Conservation (phyloP, 176 grass and related monocot genomes). For the Alloteropsis semialata region DNA sequence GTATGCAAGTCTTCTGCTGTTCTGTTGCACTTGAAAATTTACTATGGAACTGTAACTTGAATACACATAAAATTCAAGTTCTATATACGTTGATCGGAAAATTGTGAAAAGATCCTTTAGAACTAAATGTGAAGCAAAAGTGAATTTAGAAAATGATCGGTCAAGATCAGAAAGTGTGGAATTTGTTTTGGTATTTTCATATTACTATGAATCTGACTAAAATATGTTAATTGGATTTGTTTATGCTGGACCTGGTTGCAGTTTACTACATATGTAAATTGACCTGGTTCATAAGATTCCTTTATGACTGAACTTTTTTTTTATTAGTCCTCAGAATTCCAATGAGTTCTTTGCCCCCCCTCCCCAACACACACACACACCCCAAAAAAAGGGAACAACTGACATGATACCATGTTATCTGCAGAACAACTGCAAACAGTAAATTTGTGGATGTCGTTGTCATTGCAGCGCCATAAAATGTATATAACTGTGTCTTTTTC, state of each 20-base stretch:
- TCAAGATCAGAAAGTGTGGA: not conserved
- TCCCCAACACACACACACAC: too few relatives aligned
- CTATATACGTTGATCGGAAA: slow-evolving; percentile 4
- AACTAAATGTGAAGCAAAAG: not conserved
- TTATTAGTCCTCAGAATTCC: not conserved
- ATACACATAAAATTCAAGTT: not conserved
- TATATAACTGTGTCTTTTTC: not conserved
- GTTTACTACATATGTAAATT: not conserved
- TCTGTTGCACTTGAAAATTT: slow-evolving; percentile 14
- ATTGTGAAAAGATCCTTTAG: not conserved
- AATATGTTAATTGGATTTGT: not conserved
- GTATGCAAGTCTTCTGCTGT: slow-evolving; percentile 39
- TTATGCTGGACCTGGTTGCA: not conserved
- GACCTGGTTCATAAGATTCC: not conserved
- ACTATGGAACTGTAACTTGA: not conserved
- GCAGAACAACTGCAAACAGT: not conserved
- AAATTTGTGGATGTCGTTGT: not conserved
- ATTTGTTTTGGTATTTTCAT: not conserved
- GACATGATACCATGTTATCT: not conserved
- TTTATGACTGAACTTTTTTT: not conserved
- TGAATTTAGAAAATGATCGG: not conserved
- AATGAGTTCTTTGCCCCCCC: slow-evolving; percentile 7
- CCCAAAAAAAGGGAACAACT: not conserved
- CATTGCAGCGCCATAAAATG: not conserved
- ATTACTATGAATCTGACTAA: not conserved